Base-by-base conservation (phyloP, 352 stramenopile genomes). In the Pythium folliculosum region DNA sequence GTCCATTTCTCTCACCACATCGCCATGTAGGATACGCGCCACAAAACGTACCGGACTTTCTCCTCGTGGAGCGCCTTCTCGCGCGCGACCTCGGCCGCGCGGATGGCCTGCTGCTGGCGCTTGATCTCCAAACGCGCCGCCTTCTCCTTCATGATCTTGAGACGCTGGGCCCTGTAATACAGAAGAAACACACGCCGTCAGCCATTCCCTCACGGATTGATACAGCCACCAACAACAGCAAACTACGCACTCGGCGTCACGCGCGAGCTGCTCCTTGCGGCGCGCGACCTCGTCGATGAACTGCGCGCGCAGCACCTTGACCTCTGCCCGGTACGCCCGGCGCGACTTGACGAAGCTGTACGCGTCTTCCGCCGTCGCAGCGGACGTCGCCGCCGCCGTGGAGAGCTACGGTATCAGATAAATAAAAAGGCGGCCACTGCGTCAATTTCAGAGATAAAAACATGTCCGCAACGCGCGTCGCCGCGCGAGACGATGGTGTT, bases 111-210 rank as follows among this genome's bases (percentile, higher is more conserved):
- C 72, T 94, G 82, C 75, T 95, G 85, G 25, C 84, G 85, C 80
- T 95, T 95, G 69, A 93, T 89, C 67, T 91, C 85, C 78, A 95
- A 81, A 70, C 87, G 84, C 52, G 85, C 84, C 12, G 87, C 85
- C 80, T 95, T 95, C 58, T 86, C 85, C 75, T 94, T 94, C 81
- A 93, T 89, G 60, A 95, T 92, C 68, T 85, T 91, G 69, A 83
- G 67, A 48, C 85, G 84, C 67, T 95, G 83, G 19, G 86, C 74
- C 62, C 85, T 93, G 56, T 9, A 22, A n/a, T n/a, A n/a, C n/a
- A n/a, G n/a, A n/a, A n/a, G n/a, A n/a, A n/a, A n/a, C n/a, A n/a
- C n/a, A n/a, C n/a, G n/a, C n/a, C n/a, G n/a, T n/a, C n/a, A n/a
- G 0, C 32, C 23, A 52, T 21, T 37, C 32, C 5, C n/a, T n/a